Evolutionary conservation across 305 asterid species (phyloP).

Genomic region (Andrographis paniculata): DNA sequence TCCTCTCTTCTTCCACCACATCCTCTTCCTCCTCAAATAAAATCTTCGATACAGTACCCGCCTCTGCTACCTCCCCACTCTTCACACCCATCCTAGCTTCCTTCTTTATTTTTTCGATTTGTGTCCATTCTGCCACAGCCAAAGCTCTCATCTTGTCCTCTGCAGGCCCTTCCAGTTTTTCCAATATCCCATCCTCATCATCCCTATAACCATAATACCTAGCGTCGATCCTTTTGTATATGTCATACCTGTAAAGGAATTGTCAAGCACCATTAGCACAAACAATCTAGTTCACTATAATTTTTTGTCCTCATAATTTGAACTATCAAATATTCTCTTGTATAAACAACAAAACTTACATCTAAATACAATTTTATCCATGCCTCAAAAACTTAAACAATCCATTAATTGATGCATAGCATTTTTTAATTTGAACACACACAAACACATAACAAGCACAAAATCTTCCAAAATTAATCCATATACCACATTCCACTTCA

Average conservation of each 20-base stretch:
- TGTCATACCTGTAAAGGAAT: constrained; percentile 65
- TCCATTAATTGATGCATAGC: too few relatives aligned
- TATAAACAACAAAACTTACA: too few relatives aligned
- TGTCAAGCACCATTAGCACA: constrained; percentile 14
- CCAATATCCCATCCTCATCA: constrained; percentile 88
- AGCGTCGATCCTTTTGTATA: constrained; percentile 89
- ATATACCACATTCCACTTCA: too few relatives aligned
- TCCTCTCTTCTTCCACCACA: constrained; percentile 68
- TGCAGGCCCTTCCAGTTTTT: constrained; percentile 78
- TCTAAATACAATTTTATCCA: too few relatives aligned
- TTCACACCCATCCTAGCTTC: constrained; percentile 84
- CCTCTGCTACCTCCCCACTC: constrained; percentile 92
- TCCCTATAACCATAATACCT: constrained; percentile 96
- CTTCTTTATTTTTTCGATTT: constrained; percentile 76
- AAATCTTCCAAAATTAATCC: too few relatives aligned
- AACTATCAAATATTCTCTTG: too few relatives aligned
- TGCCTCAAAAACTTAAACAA: too few relatives aligned
- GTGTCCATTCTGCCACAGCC: constrained; percentile 70
- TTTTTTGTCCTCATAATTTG: too few relatives aligned
- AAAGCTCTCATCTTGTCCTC: constrained; percentile 66
- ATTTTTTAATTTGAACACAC: too few relatives aligned
- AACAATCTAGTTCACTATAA: too few relatives aligned
- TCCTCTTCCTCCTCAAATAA: constrained; percentile 94
- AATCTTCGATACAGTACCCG: constrained; percentile 62
- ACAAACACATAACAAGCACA: too few relatives aligned